These are phyloP conservation scores for Aspergillus sp. DNA, from an alignment of 2,329 filamentous ascomycete genomes.

Conservation along the genomic window DNA sequence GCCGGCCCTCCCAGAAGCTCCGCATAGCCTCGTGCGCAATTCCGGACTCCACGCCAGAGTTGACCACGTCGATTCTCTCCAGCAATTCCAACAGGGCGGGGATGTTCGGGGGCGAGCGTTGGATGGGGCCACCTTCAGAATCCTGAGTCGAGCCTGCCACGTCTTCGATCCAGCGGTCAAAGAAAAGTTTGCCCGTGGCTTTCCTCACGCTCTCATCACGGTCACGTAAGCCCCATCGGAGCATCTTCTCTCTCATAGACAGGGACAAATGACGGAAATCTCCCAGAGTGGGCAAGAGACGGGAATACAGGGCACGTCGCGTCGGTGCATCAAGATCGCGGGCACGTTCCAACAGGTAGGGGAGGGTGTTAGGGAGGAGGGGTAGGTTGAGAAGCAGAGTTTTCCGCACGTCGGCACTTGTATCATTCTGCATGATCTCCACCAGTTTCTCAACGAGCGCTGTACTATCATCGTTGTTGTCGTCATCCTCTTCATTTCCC, in stretches of 20 bases:
- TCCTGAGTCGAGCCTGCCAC: conserved; percentile 70
- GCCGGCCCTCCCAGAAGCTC: conserved; percentile 91
- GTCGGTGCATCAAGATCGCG: conserved; percentile 85
- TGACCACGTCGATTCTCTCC: conserved; percentile 90
- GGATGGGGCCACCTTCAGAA: conserved; percentile 52
- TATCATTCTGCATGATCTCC: conserved; percentile 88
- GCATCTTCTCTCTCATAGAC: conserved; percentile 90
- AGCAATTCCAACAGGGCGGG: conserved; percentile 87
- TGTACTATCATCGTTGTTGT: conserved; percentile 65
- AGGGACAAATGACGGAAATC: conserved; percentile 93
- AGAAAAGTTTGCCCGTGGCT: conserved; percentile 84
- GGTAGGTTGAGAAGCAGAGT: conserved; percentile 89
- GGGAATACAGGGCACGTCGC: conserved; percentile 80
- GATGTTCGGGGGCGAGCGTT: conserved; percentile 64
- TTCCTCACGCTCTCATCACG: conserved; percentile 93
- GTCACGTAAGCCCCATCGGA: conserved; percentile 92
- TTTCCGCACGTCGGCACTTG: conserved; percentile 87
- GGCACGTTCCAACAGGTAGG: conserved; percentile 85
- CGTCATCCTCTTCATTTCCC: conserved; percentile 66
- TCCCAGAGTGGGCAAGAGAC: conserved; percentile 80
- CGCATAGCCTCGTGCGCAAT: conserved; percentile 93
- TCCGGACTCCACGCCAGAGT: conserved; percentile 84
- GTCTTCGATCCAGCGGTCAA: conserved; percentile 96
- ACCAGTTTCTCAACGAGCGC: conserved; percentile 80
- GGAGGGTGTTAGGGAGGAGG: conserved; percentile 75